phyloP scores from a whole-genome alignment of 805 yeast genomes.

The Schwanniomyces yamadae region DNA sequence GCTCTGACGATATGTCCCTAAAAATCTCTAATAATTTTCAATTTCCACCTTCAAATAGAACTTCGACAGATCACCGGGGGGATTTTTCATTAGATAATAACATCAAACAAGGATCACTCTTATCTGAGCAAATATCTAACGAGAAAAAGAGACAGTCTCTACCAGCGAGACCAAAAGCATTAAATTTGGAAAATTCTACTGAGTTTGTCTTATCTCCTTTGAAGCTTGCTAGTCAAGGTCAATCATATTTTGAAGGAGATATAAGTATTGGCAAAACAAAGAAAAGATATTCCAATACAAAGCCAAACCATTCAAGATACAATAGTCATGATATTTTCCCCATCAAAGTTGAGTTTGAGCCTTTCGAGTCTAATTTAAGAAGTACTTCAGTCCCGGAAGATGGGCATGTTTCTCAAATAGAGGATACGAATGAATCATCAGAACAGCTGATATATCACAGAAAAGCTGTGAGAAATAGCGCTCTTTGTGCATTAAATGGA shows the following conservation, averaged over 20 bases:
- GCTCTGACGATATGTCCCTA: slow-evolving; percentile 15
- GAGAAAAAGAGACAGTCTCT: slow-evolving; percentile 32
- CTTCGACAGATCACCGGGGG: neutral
- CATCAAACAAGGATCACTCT: slow-evolving; percentile 21
- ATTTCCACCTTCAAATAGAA: slow-evolving; percentile 18
- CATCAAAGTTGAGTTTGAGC: slow-evolving; percentile 44
- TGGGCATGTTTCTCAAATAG: slow-evolving; percentile 12
- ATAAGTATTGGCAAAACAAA: slow-evolving; percentile 12
- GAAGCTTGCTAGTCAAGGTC: slow-evolving; percentile 29
- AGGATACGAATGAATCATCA: slow-evolving; percentile 15
- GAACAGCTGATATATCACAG: slow-evolving; percentile 8
- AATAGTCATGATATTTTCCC: slow-evolving; percentile 45
- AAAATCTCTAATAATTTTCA: slow-evolving; percentile 22
- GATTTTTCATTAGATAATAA: slow-evolving; percentile 1
- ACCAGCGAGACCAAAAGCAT: slow-evolving; percentile 29
- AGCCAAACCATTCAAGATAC: slow-evolving; percentile 37
- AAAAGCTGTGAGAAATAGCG: slow-evolving; percentile 19
- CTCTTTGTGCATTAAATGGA: slow-evolving; percentile 34
- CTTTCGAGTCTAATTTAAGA: slow-evolving; percentile 14
- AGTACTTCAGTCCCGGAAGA: slow-evolving; percentile 31
- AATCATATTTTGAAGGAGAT: slow-evolving; percentile 18
- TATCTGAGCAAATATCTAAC: slow-evolving; percentile 30
- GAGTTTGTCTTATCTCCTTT: slow-evolving; percentile 44
- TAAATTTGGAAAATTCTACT: slow-evolving; percentile 18
- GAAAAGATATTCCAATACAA: slow-evolving; percentile 28